These are phyloP conservation scores for Globisporangium middletonii DNA, from an alignment of 352 stramenopile species.

Conservation along the genomic window DNA sequence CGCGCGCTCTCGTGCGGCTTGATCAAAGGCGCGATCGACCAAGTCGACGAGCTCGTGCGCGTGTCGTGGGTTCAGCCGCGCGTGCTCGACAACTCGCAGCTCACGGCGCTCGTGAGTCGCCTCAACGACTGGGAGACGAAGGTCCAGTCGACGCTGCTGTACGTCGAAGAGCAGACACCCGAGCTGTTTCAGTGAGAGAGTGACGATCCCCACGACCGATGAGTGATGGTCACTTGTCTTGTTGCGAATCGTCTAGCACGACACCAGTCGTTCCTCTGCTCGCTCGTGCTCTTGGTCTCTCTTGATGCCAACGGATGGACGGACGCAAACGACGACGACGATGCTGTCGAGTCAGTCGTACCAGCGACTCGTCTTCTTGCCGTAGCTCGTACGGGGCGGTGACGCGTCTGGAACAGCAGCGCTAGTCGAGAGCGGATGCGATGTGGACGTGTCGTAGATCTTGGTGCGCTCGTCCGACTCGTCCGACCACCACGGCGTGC, in stretches of 20 bases:
- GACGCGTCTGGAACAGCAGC: background rate
- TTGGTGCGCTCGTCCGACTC: constrained; percentile 23
- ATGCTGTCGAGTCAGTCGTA: constrained; percentile 31
- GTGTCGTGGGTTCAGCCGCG: constrained; percentile 94
- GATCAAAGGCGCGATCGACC: constrained; percentile 92
- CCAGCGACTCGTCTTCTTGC: constrained; percentile 41
- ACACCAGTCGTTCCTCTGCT: background rate
- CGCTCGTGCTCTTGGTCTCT: background rate
- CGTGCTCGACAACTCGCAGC: constrained; percentile 75
- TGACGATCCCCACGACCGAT: background rate
- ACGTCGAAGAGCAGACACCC: constrained; percentile 82
- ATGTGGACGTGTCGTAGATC: constrained; percentile 14
- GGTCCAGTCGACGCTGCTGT: constrained; percentile 78
- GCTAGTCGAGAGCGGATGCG: constrained; percentile 11
- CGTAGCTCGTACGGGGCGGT: constrained; percentile 16
- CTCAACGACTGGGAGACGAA: constrained; percentile 78
- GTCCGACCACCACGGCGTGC: constrained; percentile 37
- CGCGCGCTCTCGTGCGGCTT: constrained; percentile 93
- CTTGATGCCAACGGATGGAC: no score
- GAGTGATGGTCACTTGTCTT: background rate
- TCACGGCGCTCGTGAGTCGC: constrained; percentile 65
- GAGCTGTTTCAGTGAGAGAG: constrained; percentile 75
- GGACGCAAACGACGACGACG: background rate
- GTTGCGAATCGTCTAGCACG: background rate
- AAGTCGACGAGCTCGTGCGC: constrained; percentile 91